Conservation (phyloP, 495 filamentous ascomycete genomes). For the Penicillium goetzii region DNA sequence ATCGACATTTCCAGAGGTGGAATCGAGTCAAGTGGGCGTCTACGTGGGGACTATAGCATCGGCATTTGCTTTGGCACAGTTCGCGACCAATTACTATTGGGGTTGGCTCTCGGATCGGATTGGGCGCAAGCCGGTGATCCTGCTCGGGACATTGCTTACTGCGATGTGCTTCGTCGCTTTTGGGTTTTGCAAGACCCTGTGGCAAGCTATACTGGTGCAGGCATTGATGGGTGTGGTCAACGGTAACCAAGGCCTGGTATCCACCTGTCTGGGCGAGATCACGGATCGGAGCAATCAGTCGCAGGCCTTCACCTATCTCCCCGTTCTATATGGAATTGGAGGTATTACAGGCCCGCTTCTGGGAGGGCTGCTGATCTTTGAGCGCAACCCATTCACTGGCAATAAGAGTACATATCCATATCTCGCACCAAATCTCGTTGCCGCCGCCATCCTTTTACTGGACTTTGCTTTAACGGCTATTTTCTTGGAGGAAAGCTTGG, state of each 20-base stretch:
- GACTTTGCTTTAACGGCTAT: slow-evolving; percentile 74
- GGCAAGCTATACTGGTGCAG: slow-evolving; percentile 83
- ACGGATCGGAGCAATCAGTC: slow-evolving; percentile 95
- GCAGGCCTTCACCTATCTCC: slow-evolving; percentile 87
- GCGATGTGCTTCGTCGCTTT: slow-evolving; percentile 82
- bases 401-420: slow-evolving; percentile 73
- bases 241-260: slow-evolving; percentile 86
- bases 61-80: slow-evolving; percentile 88
- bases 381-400: slow-evolving; percentile 56
- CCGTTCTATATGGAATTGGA: slow-evolving; percentile 89
- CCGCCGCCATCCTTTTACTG: slow-evolving; percentile 67
- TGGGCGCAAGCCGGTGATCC: slow-evolving; percentile 90
- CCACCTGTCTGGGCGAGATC: slow-evolving; percentile 91
- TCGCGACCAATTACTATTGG: slow-evolving; percentile 92
- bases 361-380: slow-evolving; percentile 78
- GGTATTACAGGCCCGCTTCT: slow-evolving; percentile 90
- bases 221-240: slow-evolving; percentile 90
- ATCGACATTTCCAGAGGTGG: slow-evolving; percentile 79
- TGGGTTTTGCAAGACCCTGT: slow-evolving; percentile 81
- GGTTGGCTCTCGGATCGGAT: slow-evolving; percentile 87
- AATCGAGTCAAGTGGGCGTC: slow-evolving; percentile 70
- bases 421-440: slow-evolving; percentile 78
- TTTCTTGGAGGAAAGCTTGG: slow-evolving; percentile 87
- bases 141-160: slow-evolving; percentile 82
- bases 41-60: slow-evolving; percentile 91